Conservation (phyloP, 2,329 filamentous ascomycete genomes). For the Seiridium unicorne region DNA sequence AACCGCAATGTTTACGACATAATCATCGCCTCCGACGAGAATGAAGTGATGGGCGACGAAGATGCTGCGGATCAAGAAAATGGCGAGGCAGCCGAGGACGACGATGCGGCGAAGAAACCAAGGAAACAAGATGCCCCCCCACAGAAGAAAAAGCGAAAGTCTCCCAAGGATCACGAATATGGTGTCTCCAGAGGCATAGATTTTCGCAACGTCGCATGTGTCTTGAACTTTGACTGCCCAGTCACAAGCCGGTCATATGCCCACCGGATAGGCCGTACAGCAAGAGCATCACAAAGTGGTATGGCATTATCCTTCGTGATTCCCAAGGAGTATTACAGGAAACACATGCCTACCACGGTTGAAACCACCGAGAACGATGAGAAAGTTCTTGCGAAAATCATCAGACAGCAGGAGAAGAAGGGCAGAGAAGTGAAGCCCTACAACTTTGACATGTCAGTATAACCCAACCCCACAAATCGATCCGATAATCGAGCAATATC, state of each 20-base stretch:
- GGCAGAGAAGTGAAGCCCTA: slow-evolving; percentile 85
- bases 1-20: slow-evolving; percentile 97
- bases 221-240: slow-evolving; percentile 82
- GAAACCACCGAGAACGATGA: slow-evolving; percentile 79
- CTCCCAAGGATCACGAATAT: slow-evolving; percentile 78
- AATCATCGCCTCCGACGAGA: slow-evolving; percentile 92
- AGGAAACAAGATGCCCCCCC: slow-evolving; percentile 25
- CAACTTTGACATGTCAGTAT: slow-evolving; percentile 72
- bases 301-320: slow-evolving; percentile 97
- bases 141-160: slow-evolving; percentile 63
- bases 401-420: slow-evolving; percentile 73
- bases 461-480: too few relatives aligned
- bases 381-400: slow-evolving; percentile 76
- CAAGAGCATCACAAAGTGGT: slow-evolving; percentile 83
- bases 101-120: slow-evolving; percentile 44
- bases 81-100: slow-evolving; percentile 28
- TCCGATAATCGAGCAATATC: too few relatives aligned
- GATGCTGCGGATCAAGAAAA: slow-evolving; percentile 32
- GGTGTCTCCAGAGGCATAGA: slow-evolving; percentile 96
- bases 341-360: slow-evolving; percentile 84
- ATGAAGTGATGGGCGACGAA: slow-evolving; percentile 68
- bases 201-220: slow-evolving; percentile 91
- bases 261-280: slow-evolving; percentile 94
- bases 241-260: slow-evolving; percentile 64
- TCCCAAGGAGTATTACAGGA: slow-evolving; percentile 76